Conservation (phyloP, 768 basidiomycete genomes). For the Hirschioporus abietinus region DNA sequence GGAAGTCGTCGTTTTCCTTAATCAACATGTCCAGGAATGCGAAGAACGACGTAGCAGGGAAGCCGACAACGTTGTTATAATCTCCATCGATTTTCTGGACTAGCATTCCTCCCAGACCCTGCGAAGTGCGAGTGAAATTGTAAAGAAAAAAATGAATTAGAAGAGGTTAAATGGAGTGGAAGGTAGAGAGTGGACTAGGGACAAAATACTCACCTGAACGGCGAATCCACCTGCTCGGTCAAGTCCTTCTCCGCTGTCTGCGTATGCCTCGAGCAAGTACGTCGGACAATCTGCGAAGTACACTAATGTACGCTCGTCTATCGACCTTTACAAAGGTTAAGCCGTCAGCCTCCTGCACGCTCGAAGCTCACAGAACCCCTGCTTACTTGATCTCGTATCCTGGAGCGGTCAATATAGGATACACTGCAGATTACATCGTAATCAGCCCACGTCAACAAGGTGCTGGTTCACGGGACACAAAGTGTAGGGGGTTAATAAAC, state of each 20-base stretch:
- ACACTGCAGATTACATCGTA: constrained; percentile 38
- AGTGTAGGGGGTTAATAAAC: background rate
- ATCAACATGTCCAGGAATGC: constrained; percentile 61
- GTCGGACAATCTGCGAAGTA: constrained; percentile 63
- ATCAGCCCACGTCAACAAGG: background rate
- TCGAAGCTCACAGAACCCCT: constrained; percentile 4
- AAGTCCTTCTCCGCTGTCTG: constrained; percentile 76
- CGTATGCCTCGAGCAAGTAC: constrained; percentile 69
- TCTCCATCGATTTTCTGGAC: constrained; percentile 86
- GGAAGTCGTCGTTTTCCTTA: constrained; percentile 74
- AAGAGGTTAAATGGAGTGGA: constrained; percentile 1
- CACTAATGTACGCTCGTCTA: constrained; percentile 79
- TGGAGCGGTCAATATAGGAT: constrained; percentile 68
- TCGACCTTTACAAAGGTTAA: constrained; percentile 41
- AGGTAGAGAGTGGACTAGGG: background rate
- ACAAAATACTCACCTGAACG: constrained; percentile 60
- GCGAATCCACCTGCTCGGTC: constrained; percentile 94
- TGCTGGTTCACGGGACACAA: background rate
- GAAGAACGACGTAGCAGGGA: constrained; percentile 85
- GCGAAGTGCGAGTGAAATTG: background rate
- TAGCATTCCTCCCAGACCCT: constrained; percentile 80
- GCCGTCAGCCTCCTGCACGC: background rate
- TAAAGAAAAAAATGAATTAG: background rate
- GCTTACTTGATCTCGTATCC: constrained; percentile 67
- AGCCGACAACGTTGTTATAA: constrained; percentile 88